These are phyloP conservation scores for Botryotinia convoluta DNA, from an alignment of 2,329 filamentous ascomycete species.

Conservation along the genomic window DNA sequence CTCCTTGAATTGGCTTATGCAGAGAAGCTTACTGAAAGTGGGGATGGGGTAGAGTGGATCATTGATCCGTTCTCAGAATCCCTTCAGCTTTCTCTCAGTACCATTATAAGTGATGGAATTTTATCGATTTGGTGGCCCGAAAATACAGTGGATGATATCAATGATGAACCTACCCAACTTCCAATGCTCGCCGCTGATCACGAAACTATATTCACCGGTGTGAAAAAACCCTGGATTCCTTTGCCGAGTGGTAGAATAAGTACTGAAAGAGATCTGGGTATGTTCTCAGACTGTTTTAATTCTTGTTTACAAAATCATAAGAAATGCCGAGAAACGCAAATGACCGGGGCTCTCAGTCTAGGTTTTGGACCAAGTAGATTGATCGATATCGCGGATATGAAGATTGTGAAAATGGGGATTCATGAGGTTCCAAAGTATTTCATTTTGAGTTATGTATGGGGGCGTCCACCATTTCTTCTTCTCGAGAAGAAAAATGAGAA, in stretches of 20 bases:
- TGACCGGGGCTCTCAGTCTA: not conserved
- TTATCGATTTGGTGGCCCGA: not conserved
- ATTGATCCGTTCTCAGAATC: not conserved
- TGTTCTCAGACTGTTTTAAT: not conserved
- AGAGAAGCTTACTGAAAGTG: not conserved
- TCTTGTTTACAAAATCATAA: not conserved
- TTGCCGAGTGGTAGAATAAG: not conserved
- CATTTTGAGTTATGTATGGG: conserved; percentile 25
- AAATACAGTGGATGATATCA: not conserved
- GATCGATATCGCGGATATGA: not conserved
- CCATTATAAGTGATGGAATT: not conserved
- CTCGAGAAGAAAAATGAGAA: not conserved
- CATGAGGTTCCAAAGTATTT: conserved; percentile 17
- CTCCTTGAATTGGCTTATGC: not conserved
- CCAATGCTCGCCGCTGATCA: conserved; percentile 4
- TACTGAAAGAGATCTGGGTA: not conserved
- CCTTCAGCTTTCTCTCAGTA: not conserved
- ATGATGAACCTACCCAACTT: not conserved
- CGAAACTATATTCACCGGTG: not conserved
- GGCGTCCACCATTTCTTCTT: conserved; percentile 13
- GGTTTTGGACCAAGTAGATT: conserved; percentile 1
- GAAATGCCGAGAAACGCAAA: not conserved
- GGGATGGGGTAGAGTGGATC: not conserved
- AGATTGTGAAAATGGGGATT: not conserved
- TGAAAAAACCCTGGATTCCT: not conserved